A percentile compares a stretch with the other conserved stretches of the same genome.
These are phyloP conservation scores for Didymella segeticola DNA, from an alignment of 2,329 filamentous ascomycete genomes.

Conservation along the genomic window DNA sequence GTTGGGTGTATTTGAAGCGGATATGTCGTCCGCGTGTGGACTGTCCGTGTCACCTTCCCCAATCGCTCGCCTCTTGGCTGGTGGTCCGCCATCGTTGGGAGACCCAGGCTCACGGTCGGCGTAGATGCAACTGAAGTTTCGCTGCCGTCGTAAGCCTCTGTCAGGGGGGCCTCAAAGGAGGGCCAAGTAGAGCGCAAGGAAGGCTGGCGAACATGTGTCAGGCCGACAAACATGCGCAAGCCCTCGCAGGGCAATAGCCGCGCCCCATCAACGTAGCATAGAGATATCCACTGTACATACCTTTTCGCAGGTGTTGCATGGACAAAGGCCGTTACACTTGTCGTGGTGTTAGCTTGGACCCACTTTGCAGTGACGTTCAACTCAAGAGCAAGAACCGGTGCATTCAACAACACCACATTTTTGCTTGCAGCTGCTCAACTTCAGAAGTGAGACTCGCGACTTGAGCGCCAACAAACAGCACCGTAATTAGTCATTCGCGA, in stretches of 20 bases:
- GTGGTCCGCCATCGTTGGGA: slow-evolving; percentile 48
- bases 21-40: slow-evolving; percentile 26
- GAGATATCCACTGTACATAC: slow-evolving; percentile 40
- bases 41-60: slow-evolving; percentile 30
- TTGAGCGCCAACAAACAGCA: not conserved
- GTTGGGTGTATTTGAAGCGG: slow-evolving; percentile 30
- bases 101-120: slow-evolving; percentile 44
- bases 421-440: not conserved
- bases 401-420: not conserved
- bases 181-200: too few relatives aligned
- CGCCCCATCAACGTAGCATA: not conserved
- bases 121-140: slow-evolving; percentile 51
- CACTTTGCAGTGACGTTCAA: slow-evolving; percentile 1
- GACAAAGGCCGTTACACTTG: slow-evolving; percentile 65
- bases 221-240: not conserved
- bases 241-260: not conserved
- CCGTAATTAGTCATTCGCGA: not conserved
- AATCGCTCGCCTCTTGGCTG: slow-evolving; percentile 41
- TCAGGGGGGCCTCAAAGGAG: too few relatives aligned
- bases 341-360: slow-evolving; percentile 20
- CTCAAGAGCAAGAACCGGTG: not conserved
- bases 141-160: slow-evolving; percentile 36
- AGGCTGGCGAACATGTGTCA: not conserved
- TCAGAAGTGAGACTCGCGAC: not conserved
- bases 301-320: slow-evolving; percentile 66